A percentile compares a stretch with the other conserved stretches of the same genome.
Evolutionary conservation across 495 filamentous ascomycete species (phyloP).

Genomic region (Annulohypoxylon maeteangense): DNA sequence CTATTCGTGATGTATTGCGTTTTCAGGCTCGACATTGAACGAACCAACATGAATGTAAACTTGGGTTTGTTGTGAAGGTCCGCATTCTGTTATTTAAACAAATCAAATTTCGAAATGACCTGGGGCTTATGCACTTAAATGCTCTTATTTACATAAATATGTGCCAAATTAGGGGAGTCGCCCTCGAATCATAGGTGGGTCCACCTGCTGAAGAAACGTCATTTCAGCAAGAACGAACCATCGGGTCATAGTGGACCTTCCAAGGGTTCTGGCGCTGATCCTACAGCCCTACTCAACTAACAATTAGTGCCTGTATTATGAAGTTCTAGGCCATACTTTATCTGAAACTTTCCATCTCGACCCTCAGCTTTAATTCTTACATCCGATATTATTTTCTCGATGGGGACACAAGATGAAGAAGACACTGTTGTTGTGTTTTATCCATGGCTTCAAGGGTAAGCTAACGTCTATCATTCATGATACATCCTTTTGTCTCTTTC

Average conservation of each 20-base stretch:
- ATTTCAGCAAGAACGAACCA: slow-evolving; percentile 34
- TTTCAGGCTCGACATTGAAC: slow-evolving; percentile 14
- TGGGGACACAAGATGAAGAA: slow-evolving; percentile 75
- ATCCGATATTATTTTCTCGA: slow-evolving; percentile 23
- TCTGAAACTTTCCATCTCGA: not conserved
- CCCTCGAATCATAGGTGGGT: not conserved
- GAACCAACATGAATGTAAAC: slow-evolving; percentile 19
- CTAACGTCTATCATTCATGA: not conserved
- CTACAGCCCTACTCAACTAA: slow-evolving; percentile 27
- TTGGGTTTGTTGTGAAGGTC: not conserved
- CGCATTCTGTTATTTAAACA: not conserved
- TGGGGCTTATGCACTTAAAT: slow-evolving; percentile 2
- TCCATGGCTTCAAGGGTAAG: slow-evolving; percentile 96
- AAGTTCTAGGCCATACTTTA: not conserved
- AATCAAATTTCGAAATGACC: slow-evolving; percentile 7
- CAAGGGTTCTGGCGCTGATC: slow-evolving; percentile 23
- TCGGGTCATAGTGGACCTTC: slow-evolving; percentile 22
- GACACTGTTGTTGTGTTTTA: slow-evolving; percentile 89
- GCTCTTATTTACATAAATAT: not conserved
- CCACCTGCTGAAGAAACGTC: slow-evolving; percentile 33
- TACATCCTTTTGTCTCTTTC: not conserved
- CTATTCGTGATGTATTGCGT: slow-evolving; percentile 20
- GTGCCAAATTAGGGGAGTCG: slow-evolving; percentile 1
- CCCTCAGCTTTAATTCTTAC: slow-evolving; percentile 4
- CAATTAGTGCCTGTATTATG: not conserved